Evolutionary conservation across 129 eudicot genomes (phyloP).

Genomic region (Flaveria robusta): DNA sequence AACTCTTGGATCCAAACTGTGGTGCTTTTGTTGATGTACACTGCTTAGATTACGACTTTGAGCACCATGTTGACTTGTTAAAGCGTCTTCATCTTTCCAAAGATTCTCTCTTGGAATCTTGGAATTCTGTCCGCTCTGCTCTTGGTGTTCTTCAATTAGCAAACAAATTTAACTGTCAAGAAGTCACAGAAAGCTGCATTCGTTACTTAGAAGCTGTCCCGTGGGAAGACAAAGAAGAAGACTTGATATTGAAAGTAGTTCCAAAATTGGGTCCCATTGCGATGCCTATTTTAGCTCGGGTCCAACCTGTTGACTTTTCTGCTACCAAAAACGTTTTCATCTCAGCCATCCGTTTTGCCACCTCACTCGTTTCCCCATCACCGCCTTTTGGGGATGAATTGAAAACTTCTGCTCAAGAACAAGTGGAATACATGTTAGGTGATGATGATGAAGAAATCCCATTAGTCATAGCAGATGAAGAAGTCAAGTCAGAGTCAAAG

Average conservation of each 20-base stretch:
- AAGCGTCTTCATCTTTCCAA: conserved; percentile 50
- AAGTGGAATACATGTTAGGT: conserved; percentile 85
- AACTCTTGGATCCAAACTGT: conserved; percentile 37
- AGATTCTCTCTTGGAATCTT: conserved; percentile 54
- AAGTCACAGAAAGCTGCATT: conserved; percentile 54
- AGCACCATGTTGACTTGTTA: conserved; percentile 58
- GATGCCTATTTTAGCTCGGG: conserved; percentile 70
- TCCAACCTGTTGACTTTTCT: conserved; percentile 51
- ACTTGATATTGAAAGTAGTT: conserved; percentile 52
- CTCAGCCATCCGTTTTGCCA: conserved; percentile 83
- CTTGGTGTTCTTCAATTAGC: conserved; percentile 71
- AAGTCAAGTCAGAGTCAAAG: conserved; percentile 55
- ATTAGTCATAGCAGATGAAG: conserved; percentile 59
- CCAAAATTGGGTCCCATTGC: conserved; percentile 65
- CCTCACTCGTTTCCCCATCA: conserved; percentile 47
- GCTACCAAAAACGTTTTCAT: conserved; percentile 68
- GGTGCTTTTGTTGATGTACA: conserved; percentile 46
- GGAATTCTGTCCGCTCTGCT: conserved; percentile 64
- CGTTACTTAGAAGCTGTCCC: conserved; percentile 81
- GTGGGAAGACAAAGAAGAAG: conserved; percentile 89
- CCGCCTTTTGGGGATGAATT: conserved; percentile 76
- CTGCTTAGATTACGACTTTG: conserved; percentile 60
- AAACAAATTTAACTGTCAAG: conserved; percentile 45
- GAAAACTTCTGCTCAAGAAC: conserved; percentile 86
- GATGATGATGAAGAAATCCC: conserved; percentile 73